Conservation (phyloP, 2,329 filamentous ascomycete genomes). For the Graphilbum fragrans region DNA sequence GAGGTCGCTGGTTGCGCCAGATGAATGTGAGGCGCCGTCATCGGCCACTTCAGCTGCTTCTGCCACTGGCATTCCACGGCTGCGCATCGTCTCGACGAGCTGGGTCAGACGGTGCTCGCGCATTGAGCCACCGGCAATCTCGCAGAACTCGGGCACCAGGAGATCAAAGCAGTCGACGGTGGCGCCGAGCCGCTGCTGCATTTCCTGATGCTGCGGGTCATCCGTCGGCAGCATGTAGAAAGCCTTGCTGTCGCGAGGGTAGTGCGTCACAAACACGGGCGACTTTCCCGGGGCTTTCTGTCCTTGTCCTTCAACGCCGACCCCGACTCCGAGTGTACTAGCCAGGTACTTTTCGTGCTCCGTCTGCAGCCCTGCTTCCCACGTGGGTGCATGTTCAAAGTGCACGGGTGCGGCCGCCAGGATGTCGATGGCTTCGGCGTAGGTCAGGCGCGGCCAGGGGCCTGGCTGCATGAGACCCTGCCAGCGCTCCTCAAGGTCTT, state of each 20-base stretch:
- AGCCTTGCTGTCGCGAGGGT: conserved; percentile 78
- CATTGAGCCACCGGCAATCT: conserved; percentile 80
- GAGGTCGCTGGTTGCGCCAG: conserved; percentile 27
- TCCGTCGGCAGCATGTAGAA: conserved; percentile 54
- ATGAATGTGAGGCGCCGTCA: background rate
- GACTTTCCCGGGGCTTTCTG: too few species aligned
- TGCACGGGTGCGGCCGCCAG: conserved; percentile 44
- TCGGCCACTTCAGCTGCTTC: background rate
- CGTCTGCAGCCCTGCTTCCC: conserved; percentile 66
- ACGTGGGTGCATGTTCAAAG: conserved; percentile 57
- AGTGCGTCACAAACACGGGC: conserved; percentile 87
- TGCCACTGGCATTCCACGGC: conserved; percentile 3
- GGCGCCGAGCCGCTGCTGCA: background rate
- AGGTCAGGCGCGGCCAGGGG: conserved; percentile 73
- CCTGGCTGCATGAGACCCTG: conserved; percentile 41
- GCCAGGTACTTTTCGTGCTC: conserved; percentile 91
- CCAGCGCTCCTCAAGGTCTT: conserved; percentile 59
- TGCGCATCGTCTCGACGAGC: conserved; percentile 5
- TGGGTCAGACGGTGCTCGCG: conserved; percentile 53
- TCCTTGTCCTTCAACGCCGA: too few species aligned
- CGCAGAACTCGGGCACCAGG: conserved; percentile 72
- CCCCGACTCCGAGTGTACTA: conserved; percentile 32
- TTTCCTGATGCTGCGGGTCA: background rate
- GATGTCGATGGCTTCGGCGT: conserved; percentile 60
- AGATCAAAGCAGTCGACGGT: conserved; percentile 89